phyloP scores from a whole-genome alignment of 441 rosid species.

The Bruguiera hainesii region DNA sequence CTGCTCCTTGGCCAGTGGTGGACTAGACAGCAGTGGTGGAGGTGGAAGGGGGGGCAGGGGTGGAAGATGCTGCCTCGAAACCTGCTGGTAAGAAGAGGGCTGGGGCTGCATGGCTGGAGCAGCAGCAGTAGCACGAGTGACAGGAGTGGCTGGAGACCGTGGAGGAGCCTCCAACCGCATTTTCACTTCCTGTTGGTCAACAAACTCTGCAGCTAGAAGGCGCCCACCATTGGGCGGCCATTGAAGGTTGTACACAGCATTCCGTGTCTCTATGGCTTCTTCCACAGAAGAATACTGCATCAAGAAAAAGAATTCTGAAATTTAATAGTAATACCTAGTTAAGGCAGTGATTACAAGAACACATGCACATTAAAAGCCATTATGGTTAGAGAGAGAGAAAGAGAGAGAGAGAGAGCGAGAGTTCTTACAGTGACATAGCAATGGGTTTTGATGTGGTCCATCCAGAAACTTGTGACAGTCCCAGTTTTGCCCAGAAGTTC shows the following conservation, averaged over 20 bases:
- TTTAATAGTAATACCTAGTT: neutral
- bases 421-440: conserved; percentile 81
- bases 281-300: conserved; percentile 82
- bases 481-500: conserved; percentile 93
- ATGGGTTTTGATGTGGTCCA: conserved; percentile 97
- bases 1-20: conserved; percentile 47
- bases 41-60: conserved; percentile 62
- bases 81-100: conserved; percentile 48
- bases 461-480: conserved; percentile 77
- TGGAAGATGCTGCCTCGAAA: conserved; percentile 55
- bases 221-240: conserved; percentile 98
- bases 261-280: conserved; percentile 79
- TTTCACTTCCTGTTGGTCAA: conserved; percentile 78
- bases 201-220: conserved; percentile 74
- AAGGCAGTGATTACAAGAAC: neutral
- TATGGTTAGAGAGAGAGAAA: neutral
- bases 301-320: conserved; percentile 14
- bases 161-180: conserved; percentile 58
- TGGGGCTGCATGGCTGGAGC: conserved; percentile 41
- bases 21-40: conserved; percentile 52
- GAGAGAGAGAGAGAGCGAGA: conserved; percentile 10
- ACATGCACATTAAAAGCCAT: neutral
- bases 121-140: conserved; percentile 27
- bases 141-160: conserved; percentile 36
- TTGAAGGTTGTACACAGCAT: conserved; percentile 84